Base-by-base conservation (phyloP, 1,139 yeast species). In the Kurtzmaniella quercitrusa region DNA sequence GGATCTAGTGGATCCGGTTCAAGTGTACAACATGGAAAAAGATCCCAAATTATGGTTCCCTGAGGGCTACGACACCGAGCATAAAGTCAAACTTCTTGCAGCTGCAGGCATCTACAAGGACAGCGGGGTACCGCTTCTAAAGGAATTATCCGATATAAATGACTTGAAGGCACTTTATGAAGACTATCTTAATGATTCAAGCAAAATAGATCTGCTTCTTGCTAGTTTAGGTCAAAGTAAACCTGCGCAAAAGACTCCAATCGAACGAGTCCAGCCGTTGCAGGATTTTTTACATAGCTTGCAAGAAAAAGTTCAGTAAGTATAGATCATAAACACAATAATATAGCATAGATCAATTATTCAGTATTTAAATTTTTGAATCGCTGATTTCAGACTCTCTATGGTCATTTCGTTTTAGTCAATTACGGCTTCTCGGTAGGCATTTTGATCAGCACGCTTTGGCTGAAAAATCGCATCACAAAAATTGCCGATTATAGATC, bases 151-250 rank as follows among this genome's bases (percentile, higher is more conserved):
- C 15, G 49, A 48, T 2, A 38, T 57, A 19, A 33, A 37, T 14
- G 46, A 45, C 12, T 36, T 54, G 32, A 46, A 52, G 38, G 41
- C 39, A 7, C 39, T 39, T 2, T 57, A 56, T 47, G 37, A 42
- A 15, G 45, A 36, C 9, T 45, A 38, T 23, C 45, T 51, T 30
- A 45, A 45, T 2, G 19, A 9, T 3, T 11, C 9, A 14, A 6
- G 9, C n/a, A 12, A 26, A 5, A 5, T 26, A 9, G 30, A 26
- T 5, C 30, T 9, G 5, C 30, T 26, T 26, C n/a, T 26, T 4
- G 14, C 9, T 5, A 12, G 30, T 26, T 26, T 26, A 14, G 30
- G 30, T 14, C 30, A 26, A 5, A 12, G n/a, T 11, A 6, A 11
- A 14, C 30, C 30, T 5, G 6, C 23, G 5, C 30, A 12, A 26